Evolutionary conservation across 129 eudicot species (phyloP).

Genomic region (sunflower (Helianthus annuus)): HanXRQr2.0-SUNRISE NC_035444.2:74902809-74903308

Average conservation of each 20-base stretch:
- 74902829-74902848: constrained; percentile 52
- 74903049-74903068: constrained; percentile 25
- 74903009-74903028: constrained; percentile 14
- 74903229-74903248: neutral
- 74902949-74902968: constrained; percentile 9
- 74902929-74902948: constrained; percentile 41
- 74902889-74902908: constrained; percentile 44
- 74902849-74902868: constrained; percentile 68
- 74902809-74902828: constrained; percentile 38
- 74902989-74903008: constrained; percentile 23
- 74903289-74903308: constrained; percentile 58
- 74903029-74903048: constrained; percentile 35
- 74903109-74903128: constrained; percentile 35
- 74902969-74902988: constrained; percentile 14
- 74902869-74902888: constrained; percentile 52
- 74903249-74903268: constrained; percentile 8
- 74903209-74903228: constrained; percentile 8
- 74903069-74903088: constrained; percentile 31
- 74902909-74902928: constrained; percentile 45
- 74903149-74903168: constrained; percentile 23
- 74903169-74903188: constrained; percentile 23
- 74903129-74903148: constrained; percentile 33
- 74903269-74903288: constrained; percentile 14
- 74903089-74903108: constrained; percentile 27
- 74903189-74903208: constrained; percentile 31